Conservation (phyloP, 495 filamentous ascomycete genomes). For the Tuber brumale region DNA sequence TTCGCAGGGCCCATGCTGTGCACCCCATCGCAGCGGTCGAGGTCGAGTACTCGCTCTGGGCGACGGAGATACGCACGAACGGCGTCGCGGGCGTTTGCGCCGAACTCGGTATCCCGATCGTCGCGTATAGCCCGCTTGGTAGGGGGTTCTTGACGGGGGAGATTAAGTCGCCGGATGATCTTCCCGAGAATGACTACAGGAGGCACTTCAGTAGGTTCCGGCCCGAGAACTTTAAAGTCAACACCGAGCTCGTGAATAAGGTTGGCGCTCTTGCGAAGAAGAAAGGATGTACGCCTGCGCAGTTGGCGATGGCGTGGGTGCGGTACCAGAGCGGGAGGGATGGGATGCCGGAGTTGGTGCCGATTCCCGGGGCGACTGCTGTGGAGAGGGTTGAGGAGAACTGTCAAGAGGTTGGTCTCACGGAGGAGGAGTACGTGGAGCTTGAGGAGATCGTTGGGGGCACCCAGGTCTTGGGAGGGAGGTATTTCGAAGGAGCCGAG, state of each 20-base stretch:
- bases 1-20: conserved; percentile 63
- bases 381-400: not conserved
- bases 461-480: not conserved
- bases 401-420: not conserved
- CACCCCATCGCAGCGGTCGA: conserved; percentile 69
- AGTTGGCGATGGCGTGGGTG: conserved; percentile 77
- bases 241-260: conserved; percentile 62
- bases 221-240: conserved; percentile 62
- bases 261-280: conserved; percentile 59
- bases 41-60: conserved; percentile 68
- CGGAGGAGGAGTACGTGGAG: not conserved
- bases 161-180: conserved; percentile 55
- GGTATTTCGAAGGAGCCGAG: not conserved
- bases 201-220: conserved; percentile 57
- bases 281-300: conserved; percentile 65
- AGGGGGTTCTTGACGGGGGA: conserved; percentile 49
- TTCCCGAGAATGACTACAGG: conserved; percentile 56
- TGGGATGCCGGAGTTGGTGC: conserved; percentile 42
- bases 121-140: conserved; percentile 50
- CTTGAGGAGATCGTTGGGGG: not conserved
- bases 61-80: conserved; percentile 63
- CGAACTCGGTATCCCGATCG: conserved; percentile 62
- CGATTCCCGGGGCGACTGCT: conserved; percentile 48
- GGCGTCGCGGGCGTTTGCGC: conserved; percentile 66
- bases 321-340: conserved; percentile 50